A percentile compares a stretch with the other conserved stretches of the same genome.
phyloP scores from a whole-genome alignment of 2,329 filamentous ascomycete species.

The Stylonectria norvegica region DNA sequence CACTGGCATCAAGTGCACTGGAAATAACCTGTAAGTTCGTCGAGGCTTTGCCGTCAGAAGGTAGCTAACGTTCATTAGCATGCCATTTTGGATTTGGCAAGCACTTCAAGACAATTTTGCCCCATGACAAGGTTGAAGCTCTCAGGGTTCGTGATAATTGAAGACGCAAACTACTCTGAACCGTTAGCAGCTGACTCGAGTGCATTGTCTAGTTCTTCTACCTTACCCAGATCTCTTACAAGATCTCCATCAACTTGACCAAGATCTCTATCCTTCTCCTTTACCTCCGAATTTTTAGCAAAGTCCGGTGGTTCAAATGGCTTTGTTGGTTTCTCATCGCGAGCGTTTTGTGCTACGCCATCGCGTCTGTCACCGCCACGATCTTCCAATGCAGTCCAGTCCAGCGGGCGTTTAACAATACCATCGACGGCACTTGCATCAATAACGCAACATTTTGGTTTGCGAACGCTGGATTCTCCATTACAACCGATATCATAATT shows the following conservation, averaged over 20 bases:
- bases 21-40: constrained; percentile 15
- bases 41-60: neutral
- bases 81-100: constrained; percentile 24
- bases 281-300: constrained; percentile 32
- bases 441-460: constrained; percentile 44
- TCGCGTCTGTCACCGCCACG: constrained; percentile 27
- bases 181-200: neutral
- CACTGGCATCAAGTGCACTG: constrained; percentile 13
- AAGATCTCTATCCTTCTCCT: constrained; percentile 34
- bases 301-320: constrained; percentile 27
- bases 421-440: constrained; percentile 40
- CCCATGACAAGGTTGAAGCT: constrained; percentile 16
- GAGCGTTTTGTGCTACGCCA: constrained; percentile 23
- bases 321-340: constrained; percentile 23
- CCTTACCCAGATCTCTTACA: constrained; percentile 30
- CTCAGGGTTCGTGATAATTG: constrained; percentile 13
- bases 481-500: constrained; percentile 43
- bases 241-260: constrained; percentile 29
- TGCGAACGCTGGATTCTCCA: constrained; percentile 44
- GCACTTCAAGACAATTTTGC: constrained; percentile 12
- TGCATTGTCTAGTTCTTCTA: constrained; percentile 21
- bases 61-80: constrained; percentile 11
- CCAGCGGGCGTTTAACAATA: constrained; percentile 39
- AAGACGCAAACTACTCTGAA: neutral
- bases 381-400: constrained; percentile 33